Evolutionary conservation across 306 rosid species (phyloP).

Genomic region (Mucuna pruriens): DNA sequence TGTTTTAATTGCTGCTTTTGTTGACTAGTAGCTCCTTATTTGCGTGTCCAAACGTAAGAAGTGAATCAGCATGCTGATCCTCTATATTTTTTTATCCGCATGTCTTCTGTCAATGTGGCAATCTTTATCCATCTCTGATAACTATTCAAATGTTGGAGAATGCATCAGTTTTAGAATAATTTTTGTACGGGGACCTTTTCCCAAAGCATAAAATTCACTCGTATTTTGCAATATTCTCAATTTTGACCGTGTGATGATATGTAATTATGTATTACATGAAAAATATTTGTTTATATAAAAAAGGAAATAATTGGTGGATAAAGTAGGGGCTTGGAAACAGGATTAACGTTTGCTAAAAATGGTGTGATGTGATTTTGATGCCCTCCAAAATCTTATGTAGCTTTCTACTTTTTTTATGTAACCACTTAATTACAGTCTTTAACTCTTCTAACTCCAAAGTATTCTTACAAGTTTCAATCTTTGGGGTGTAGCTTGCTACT

Average conservation of each 20-base stretch:
- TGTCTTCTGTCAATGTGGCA: background rate
- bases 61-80: background rate
- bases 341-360: background rate
- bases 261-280: background rate
- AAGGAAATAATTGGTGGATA: background rate
- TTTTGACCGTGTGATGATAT: background rate
- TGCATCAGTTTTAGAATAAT: constrained; percentile 5
- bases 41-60: constrained; percentile 8
- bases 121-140: background rate
- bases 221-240: background rate
- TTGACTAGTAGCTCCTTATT: background rate
- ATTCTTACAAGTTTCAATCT: too few species aligned
- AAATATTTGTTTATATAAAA: background rate
- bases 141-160: background rate
- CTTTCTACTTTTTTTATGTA: too few species aligned
- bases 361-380: background rate
- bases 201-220: background rate
- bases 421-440: too few species aligned
- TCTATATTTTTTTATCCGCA: constrained; percentile 14
- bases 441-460: too few species aligned
- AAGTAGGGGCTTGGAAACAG: background rate
- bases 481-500: background rate
- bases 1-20: background rate
- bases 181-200: background rate
- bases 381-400: background rate